Percentiles rank a stretch among this genome's conserved stretches.
Conservation (phyloP, 177 flowering plant genomes). For the Vitis hybrid region DNA sequence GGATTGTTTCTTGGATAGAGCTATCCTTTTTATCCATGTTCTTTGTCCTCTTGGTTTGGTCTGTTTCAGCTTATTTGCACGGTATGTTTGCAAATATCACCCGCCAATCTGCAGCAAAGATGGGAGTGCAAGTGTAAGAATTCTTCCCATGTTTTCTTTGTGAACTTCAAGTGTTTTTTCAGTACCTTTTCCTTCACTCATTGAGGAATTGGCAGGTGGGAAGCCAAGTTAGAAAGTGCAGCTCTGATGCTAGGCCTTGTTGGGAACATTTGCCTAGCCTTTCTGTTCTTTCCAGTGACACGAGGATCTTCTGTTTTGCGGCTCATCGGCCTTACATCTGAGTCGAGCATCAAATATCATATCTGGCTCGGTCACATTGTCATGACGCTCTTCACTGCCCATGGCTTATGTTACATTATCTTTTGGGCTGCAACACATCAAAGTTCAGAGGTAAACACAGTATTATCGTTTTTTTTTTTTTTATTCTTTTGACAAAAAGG, state of each 20-base stretch:
- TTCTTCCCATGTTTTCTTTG: neutral
- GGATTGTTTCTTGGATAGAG: constrained; percentile 32
- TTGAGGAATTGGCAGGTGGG: constrained; percentile 34
- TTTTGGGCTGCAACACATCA: constrained; percentile 44
- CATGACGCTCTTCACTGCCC: constrained; percentile 26
- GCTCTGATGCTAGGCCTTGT: constrained; percentile 43
- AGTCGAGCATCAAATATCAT: constrained; percentile 46
- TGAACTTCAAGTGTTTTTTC: neutral
- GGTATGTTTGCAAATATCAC: constrained; percentile 15
- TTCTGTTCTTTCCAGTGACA: constrained; percentile 54
- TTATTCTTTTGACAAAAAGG: neutral
- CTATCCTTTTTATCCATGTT: constrained; percentile 28
- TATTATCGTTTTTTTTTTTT: neutral
- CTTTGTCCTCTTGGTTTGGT: constrained; percentile 28
- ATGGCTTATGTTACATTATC: constrained; percentile 33
- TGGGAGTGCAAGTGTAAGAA: constrained; percentile 18
- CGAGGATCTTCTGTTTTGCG: constrained; percentile 41
- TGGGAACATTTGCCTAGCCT: constrained; percentile 56
- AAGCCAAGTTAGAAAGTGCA: constrained; percentile 41
- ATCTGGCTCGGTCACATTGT: constrained; percentile 49
- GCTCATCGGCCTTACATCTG: constrained; percentile 40
- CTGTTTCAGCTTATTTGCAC: constrained; percentile 15
- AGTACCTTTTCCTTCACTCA: neutral
- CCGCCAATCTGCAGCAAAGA: constrained; percentile 9
- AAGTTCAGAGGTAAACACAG: constrained; percentile 25